A percentile compares a stretch with the other conserved stretches of the same genome.
These are phyloP conservation scores for Xerocomus potaroensis DNA, from an alignment of 768 basidiomycete genomes.

Conservation along the genomic window DNA sequence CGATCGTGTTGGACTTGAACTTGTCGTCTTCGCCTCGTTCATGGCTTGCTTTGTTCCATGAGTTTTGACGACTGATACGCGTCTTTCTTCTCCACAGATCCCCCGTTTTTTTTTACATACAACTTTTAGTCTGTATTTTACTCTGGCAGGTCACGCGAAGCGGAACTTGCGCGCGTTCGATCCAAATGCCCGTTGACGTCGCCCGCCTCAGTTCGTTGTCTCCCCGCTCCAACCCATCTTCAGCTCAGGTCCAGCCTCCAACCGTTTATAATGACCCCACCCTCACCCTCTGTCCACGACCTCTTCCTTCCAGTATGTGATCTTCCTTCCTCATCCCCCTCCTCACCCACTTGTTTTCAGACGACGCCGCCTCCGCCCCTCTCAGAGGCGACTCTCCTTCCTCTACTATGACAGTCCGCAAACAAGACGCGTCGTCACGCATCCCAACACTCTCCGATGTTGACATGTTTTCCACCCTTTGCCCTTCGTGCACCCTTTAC, in stretches of 20 bases:
- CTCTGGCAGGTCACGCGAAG: not conserved
- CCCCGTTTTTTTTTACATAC: constrained; percentile 6
- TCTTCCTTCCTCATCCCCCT: constrained; percentile 20
- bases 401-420: constrained; percentile 29
- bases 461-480: not conserved
- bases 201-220: constrained; percentile 15
- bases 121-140: constrained; percentile 20
- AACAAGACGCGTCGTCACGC: constrained; percentile 22
- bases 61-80: constrained; percentile 26
- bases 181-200: constrained; percentile 21
- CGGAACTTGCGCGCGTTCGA: too few species aligned
- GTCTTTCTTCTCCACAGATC: constrained; percentile 10
- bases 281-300: not conserved
- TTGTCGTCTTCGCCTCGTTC: constrained; percentile 19
- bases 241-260: constrained; percentile 5
- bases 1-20: constrained; percentile 18
- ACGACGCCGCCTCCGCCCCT: constrained; percentile 11
- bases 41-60: constrained; percentile 30
- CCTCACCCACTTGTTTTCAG: constrained; percentile 22
- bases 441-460: constrained; percentile 7
- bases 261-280: constrained; percentile 22
- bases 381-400: constrained; percentile 24
- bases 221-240: constrained; percentile 14
- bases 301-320: constrained; percentile 22
- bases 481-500: constrained; percentile 16